Base-by-base conservation (phyloP, 345 rosid species). In the Theobroma cacao region DNA sequence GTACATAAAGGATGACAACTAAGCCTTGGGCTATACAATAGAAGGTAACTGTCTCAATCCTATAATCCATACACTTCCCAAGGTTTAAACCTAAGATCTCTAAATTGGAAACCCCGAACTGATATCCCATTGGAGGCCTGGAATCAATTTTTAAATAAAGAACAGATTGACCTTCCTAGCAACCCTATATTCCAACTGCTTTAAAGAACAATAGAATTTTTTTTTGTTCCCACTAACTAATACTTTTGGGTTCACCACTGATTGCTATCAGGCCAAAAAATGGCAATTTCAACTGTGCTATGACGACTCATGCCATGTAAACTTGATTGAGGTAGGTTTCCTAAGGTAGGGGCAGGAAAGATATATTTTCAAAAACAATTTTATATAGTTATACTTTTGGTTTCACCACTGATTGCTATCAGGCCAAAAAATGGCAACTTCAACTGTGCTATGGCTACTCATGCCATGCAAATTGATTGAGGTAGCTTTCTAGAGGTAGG, bases 221-320 rank as follows among this genome's bases (percentile, higher is more conserved):
- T 22, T 40, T 47, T 1, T 11, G 13, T 38, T 28, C 45, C 41
- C 59, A 17, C 40, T 7, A 71, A 30, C 75, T 50, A 30, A 30
- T 48, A 34, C 60, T 71, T 38, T 48, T 71, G 60, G 60, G 22
- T 30, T 48, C 43, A 71, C 15, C 18, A 50, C 9, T 17, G 41
- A 50, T 22, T 10, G 43, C 28, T 71, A 48, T 50, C 60, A 71
- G 17, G 43, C 43, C 26, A 48, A 13, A 48, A 52, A 48, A 70
- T 17, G 43, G 75, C 75, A 48, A 71, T 30, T 71, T 50, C 40
- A 71, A 48, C 74, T 9, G 59, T 71, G 28, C 15, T 22, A 70
- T 30, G 41, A 41, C 41, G 30, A 47, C 41, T 70, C 59, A 48
- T 48, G 11, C 41, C 41, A 30, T 18, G 40, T 8, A 70, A 69